Evolutionary conservation across 768 basidiomycete species (phyloP).

Genomic region (Termitomyces sp.): DNA sequence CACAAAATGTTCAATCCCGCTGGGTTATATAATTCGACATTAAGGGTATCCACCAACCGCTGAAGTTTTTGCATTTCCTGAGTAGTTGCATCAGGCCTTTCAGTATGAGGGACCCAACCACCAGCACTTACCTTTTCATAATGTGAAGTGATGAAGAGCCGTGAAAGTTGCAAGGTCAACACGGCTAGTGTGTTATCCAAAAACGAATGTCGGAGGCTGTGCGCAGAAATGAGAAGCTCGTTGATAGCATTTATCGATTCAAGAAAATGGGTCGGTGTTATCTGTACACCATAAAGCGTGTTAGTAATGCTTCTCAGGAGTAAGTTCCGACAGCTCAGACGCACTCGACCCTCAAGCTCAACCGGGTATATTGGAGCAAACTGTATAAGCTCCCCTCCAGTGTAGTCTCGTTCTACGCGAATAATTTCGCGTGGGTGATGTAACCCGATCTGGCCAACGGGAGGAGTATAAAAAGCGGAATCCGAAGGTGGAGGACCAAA

Average conservation of each 20-base stretch:
- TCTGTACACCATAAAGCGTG: conserved; percentile 37
- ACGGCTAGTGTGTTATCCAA: conserved; percentile 79
- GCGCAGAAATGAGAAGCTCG: conserved; percentile 80
- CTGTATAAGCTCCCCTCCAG: conserved; percentile 84
- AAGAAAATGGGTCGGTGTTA: conserved; percentile 87
- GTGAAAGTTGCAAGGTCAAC: conserved; percentile 76
- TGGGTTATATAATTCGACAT: conserved; percentile 76
- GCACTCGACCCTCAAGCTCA: conserved; percentile 89
- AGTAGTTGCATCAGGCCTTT: conserved; percentile 1
- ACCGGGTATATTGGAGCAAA: conserved; percentile 87
- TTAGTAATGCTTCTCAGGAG: conserved; percentile 5
- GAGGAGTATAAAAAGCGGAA: conserved; percentile 76
- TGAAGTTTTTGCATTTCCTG: conserved; percentile 80
- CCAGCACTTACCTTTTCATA: conserved; percentile 67
- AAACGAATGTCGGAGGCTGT: conserved; percentile 69
- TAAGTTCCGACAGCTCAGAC: conserved; percentile 24
- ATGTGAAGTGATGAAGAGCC: conserved; percentile 65
- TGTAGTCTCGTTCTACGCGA: conserved; percentile 90
- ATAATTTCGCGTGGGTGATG: conserved; percentile 93
- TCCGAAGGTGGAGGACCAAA: conserved; percentile 76
- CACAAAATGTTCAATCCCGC: conserved; percentile 84
- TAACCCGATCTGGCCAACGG: conserved; percentile 80
- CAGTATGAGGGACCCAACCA: neutral
- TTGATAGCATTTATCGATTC: conserved; percentile 92
- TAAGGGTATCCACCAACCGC: conserved; percentile 60